Evolutionary conservation across 1,284 basidiomycete genomes (phyloP).

Genomic region (Veloboletus limbatus): DNA sequence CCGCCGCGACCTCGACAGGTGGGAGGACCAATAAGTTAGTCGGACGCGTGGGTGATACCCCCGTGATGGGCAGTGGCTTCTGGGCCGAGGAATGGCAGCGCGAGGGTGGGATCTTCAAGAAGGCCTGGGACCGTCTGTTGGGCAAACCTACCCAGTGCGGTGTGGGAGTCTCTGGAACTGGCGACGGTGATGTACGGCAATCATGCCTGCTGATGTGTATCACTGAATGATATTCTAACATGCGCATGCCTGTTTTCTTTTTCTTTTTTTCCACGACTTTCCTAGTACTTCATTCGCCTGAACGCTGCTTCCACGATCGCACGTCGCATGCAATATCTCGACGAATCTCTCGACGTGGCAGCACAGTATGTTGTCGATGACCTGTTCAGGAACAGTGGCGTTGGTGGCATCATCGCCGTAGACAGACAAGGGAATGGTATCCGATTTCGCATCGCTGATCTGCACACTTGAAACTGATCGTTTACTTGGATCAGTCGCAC

Average conservation of each 20-base stretch:
- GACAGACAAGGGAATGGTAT: slow-evolving; percentile 63
- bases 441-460: slow-evolving; percentile 10
- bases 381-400: slow-evolving; percentile 52
- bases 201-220: slow-evolving; percentile 4
- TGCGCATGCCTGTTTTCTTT: too few relatives aligned
- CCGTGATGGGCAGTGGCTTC: slow-evolving; percentile 73
- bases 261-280: background rate
- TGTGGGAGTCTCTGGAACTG: slow-evolving; percentile 79
- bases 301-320: slow-evolving; percentile 66
- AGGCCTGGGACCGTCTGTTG: slow-evolving; percentile 41
- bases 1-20: slow-evolving; percentile 73
- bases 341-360: slow-evolving; percentile 56
- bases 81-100: slow-evolving; percentile 77
- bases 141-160: slow-evolving; percentile 42
- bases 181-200: slow-evolving; percentile 70
- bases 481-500: slow-evolving; percentile 45
- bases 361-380: slow-evolving; percentile 54
- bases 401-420: slow-evolving; percentile 71
- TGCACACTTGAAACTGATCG: slow-evolving; percentile 3
- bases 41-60: slow-evolving; percentile 80
- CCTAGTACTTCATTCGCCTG: slow-evolving; percentile 73
- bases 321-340: slow-evolving; percentile 59
- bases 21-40: slow-evolving; percentile 81
- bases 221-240: slow-evolving; percentile 6
- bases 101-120: slow-evolving; percentile 36